Evolutionary conservation across 2,329 filamentous ascomycete genomes (phyloP).

Genomic region (Leptographium radiaticola): DNA sequence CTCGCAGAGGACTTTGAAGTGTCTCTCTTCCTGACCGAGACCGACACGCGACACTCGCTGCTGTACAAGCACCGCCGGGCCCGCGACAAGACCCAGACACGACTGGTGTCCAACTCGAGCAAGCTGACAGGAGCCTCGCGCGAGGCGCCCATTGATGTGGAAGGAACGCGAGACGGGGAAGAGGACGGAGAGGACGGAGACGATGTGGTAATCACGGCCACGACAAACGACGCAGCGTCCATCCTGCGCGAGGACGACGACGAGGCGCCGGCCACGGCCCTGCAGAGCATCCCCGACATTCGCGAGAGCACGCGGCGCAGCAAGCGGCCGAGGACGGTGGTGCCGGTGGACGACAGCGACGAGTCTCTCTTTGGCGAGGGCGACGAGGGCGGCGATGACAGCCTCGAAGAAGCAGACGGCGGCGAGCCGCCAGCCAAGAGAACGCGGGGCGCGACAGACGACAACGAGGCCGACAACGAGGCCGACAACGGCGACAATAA

Average conservation of each 20-base stretch:
- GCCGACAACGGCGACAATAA: constrained; percentile 47
- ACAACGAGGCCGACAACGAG: constrained; percentile 22
- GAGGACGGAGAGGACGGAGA: constrained; percentile 39
- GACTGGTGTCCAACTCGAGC: constrained; percentile 47
- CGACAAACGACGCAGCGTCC: background rate
- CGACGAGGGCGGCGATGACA: constrained; percentile 2
- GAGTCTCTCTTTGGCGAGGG: constrained; percentile 13
- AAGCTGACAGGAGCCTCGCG: constrained; percentile 46
- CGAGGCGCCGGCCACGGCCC: background rate
- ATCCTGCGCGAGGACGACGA: constrained; percentile 33
- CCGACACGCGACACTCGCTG: constrained; percentile 70
- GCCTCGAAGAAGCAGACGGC: constrained; percentile 19
- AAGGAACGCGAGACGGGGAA: constrained; percentile 16
- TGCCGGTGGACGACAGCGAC: constrained; percentile 14
- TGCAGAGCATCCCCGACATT: constrained; percentile 9
- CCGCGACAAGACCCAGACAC: constrained; percentile 39
- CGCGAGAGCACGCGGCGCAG: constrained; percentile 15
- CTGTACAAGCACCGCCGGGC: constrained; percentile 77
- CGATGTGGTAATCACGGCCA: constrained; percentile 33
- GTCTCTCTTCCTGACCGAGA: constrained; percentile 83
- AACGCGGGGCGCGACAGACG: constrained; percentile 14
- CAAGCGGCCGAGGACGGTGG: constrained; percentile 17
- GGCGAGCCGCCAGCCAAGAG: constrained; percentile 20
- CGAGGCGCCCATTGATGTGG: constrained; percentile 40
- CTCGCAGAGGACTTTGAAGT: constrained; percentile 82